phyloP scores from a whole-genome alignment of 1,139 yeast species.

The Protomyces pachydermus region DNA sequence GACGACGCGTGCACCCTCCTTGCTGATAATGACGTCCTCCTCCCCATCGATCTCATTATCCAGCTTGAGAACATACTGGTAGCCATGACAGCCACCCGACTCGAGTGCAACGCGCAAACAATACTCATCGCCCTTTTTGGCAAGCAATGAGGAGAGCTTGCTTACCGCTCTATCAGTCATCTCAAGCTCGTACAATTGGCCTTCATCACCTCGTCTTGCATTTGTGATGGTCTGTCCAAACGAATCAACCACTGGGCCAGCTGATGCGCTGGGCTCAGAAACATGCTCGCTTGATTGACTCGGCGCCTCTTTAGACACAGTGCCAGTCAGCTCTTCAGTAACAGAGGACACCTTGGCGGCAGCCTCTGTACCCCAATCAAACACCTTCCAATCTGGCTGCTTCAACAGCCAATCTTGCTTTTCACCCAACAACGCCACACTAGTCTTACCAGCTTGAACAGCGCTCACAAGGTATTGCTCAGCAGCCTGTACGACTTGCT shows the following conservation, averaged over 20 bases:
- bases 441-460: constrained; percentile 18
- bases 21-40: constrained; percentile 51
- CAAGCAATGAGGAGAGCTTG: constrained; percentile 4
- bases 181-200: neutral
- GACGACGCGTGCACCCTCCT: constrained; percentile 64
- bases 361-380: constrained; percentile 23
- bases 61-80: constrained; percentile 74
- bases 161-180: constrained; percentile 9
- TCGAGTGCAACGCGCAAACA: constrained; percentile 78
- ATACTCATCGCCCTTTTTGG: constrained; percentile 41
- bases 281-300: neutral
- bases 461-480: constrained; percentile 51
- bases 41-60: constrained; percentile 44
- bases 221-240: constrained; percentile 1
- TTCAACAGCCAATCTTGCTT: constrained; percentile 28
- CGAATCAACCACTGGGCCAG: neutral
- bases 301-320: neutral
- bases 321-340: neutral
- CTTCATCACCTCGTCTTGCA: constrained; percentile 10
- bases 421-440: constrained; percentile 32
- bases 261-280: neutral
- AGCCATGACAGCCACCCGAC: constrained; percentile 98
- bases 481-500: constrained; percentile 61
- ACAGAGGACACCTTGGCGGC: constrained; percentile 2
- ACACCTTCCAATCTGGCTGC: constrained; percentile 29